Conservation (phyloP, 306 rosid species). For the Sphenostylis stenocarpa region DNA sequence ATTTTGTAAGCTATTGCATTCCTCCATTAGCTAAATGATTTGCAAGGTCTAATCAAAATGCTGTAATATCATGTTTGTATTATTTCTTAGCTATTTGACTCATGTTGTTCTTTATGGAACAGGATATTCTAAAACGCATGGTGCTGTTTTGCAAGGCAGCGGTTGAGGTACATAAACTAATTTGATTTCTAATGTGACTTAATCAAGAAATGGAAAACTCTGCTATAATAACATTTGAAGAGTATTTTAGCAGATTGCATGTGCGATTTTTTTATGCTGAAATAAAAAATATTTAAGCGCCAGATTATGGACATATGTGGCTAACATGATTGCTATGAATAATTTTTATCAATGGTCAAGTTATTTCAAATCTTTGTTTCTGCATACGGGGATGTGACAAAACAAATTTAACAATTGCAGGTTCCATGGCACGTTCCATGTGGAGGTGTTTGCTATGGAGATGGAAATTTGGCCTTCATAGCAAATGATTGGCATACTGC, state of each 20-base stretch:
- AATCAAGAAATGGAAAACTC: not conserved
- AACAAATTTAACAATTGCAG: conserved; percentile 44
- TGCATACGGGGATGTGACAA: not conserved
- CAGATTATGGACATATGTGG: not conserved
- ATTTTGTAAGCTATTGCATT: not conserved
- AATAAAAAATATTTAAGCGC: not conserved
- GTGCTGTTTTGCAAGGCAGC: conserved; percentile 84
- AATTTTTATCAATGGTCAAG: not conserved
- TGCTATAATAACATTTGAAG: not conserved
- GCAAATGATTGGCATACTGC: conserved; percentile 96
- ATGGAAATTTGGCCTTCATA: conserved; percentile 85
- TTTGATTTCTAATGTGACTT: not conserved
- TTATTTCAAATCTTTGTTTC: not conserved
- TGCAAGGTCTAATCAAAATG: not conserved
- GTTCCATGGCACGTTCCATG: conserved; percentile 92
- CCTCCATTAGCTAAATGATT: not conserved
- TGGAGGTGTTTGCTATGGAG: conserved; percentile 89
- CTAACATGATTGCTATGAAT: not conserved
- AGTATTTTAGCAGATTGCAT: not conserved
- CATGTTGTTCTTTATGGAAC: conserved; percentile 40
- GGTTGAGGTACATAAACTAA: conserved; percentile 60
- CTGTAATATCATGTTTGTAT: not conserved
- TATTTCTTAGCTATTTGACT: conserved; percentile 24
- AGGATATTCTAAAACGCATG: conserved; percentile 85
- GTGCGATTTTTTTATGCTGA: not conserved